A percentile compares a stretch with the other conserved stretches of the same genome.
These are phyloP conservation scores for Neofusicoccum laricinum DNA, from an alignment of 2,329 filamentous ascomycete species.

Conservation along the genomic window DNA sequence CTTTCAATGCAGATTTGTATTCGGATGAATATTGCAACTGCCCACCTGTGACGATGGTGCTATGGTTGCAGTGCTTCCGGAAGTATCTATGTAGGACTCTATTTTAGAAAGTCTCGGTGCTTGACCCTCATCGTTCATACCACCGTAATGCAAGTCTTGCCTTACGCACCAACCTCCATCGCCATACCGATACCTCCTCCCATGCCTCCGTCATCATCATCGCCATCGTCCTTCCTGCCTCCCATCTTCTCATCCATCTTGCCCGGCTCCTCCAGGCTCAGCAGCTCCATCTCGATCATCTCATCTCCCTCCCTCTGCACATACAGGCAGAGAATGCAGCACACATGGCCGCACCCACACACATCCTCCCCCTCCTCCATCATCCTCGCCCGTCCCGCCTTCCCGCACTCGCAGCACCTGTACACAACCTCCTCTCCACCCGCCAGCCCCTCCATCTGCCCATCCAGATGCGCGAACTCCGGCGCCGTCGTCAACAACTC, in stretches of 20 bases:
- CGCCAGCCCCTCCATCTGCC: neutral
- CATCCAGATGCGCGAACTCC: neutral
- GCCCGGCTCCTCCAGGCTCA: neutral
- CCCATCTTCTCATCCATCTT: no score
- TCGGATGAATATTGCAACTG: no score
- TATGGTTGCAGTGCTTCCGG: no score
- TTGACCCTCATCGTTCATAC: no score
- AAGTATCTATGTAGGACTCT: no score
- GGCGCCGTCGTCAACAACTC: no score
- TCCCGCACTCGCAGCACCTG: neutral
- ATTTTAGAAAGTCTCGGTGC: no score
- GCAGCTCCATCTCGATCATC: neutral
- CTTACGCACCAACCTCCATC: neutral
- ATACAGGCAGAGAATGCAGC: neutral
- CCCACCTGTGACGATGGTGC: no score
- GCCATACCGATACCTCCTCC: neutral
- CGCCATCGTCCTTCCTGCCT: neutral
- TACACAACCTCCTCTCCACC: neutral
- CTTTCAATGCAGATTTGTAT: no score
- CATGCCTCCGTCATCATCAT: neutral
- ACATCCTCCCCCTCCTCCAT: neutral
- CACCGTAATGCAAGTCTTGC: no score
- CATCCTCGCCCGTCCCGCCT: neutral
- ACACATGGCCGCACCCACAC: neutral
- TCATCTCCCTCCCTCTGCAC: neutral